Base-by-base conservation (phyloP, 1,139 yeast genomes). In the Taiozyma sp. region DNA sequence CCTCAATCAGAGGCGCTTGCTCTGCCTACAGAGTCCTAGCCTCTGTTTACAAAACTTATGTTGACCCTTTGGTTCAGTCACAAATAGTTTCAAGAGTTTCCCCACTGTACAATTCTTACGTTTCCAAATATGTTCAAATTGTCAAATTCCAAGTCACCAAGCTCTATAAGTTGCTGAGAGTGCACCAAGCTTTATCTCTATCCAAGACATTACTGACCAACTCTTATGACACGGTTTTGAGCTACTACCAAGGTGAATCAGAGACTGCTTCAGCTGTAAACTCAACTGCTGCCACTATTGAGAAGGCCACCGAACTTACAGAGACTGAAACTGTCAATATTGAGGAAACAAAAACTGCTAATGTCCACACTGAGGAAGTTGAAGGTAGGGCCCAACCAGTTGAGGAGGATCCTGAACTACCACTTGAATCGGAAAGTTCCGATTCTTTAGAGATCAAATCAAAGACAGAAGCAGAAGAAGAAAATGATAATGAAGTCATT, bases 131-230 rank as follows among this genome's bases (percentile, higher is more conserved):
- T 36, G 47, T 54, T 22, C 49, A 50, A 16, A 1, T 22, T 2
- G 34, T 48, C 12, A 13, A 10, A 8, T 27, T 16, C n/a, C 46
- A 49, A 9, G 39, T 32, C 19, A 5, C 8, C 27, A 59, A 58
- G 43, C 56, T 53, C 34, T 60, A 57, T 48, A 48, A 42, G 5
- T 24, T 58, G 10, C 45, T 60, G 22, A 56, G 53, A 48, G 45
- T 62, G 14, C 45, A 59, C 16, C 52, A 54, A 32, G 56, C 58
- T 8, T 30, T 59, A 19, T 34, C 34, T 9, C 27, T 55, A 8
- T 54, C 62, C 6, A 56, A 56, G 51, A 28, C 42, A 5, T 39
- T 52, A 39, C 32, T 53, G 19, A 32, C 52, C 8, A 47, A 54
- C 5, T 53, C 63, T 9, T 55, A 53, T 46, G 54, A 56, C 19